A percentile compares a stretch with the other conserved stretches of the same genome.
phyloP scores from a whole-genome alignment of 2,329 filamentous ascomycete species.

The Penicillium sp. region DNA sequence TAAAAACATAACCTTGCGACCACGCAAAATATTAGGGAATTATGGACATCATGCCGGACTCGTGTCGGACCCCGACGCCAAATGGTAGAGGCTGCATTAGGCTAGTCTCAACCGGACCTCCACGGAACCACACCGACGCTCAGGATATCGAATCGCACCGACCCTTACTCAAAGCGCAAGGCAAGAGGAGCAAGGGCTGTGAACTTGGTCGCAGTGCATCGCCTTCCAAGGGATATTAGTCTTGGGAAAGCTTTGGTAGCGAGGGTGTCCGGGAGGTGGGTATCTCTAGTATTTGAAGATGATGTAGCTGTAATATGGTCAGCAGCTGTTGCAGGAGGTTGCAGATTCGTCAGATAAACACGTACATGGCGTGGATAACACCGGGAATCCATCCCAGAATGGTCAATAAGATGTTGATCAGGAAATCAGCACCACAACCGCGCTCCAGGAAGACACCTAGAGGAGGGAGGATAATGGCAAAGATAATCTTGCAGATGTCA shows the following conservation, averaged over 20 bases:
- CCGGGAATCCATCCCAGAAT: slow-evolving; percentile 73
- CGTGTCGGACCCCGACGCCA: slow-evolving; percentile 17
- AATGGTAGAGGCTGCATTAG: slow-evolving; percentile 24
- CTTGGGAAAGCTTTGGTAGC: background rate
- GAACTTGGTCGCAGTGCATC: background rate
- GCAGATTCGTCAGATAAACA: slow-evolving; percentile 20
- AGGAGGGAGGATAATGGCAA: slow-evolving; percentile 86
- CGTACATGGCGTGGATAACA: slow-evolving; percentile 86
- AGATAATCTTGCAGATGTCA: slow-evolving; percentile 77
- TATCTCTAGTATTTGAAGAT: slow-evolving; percentile 76
- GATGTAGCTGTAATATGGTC: slow-evolving; percentile 60
- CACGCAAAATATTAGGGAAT: slow-evolving; percentile 19
- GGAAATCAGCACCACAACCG: slow-evolving; percentile 78
- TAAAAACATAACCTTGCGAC: slow-evolving; percentile 13
- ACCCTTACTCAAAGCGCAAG: background rate
- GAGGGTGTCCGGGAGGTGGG: background rate
- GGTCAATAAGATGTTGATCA: slow-evolving; percentile 91
- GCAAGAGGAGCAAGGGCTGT: background rate
- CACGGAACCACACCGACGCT: slow-evolving; percentile 24
- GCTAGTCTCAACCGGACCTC: slow-evolving; percentile 26
- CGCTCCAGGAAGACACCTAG: slow-evolving; percentile 93
- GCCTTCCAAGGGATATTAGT: background rate
- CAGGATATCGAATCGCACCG: slow-evolving; percentile 6
- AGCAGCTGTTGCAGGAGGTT: slow-evolving; percentile 5
- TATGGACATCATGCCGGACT: slow-evolving; percentile 17